Conservation (phyloP, 352 stramenopile species). For the Pythium insidiosum region DNA sequence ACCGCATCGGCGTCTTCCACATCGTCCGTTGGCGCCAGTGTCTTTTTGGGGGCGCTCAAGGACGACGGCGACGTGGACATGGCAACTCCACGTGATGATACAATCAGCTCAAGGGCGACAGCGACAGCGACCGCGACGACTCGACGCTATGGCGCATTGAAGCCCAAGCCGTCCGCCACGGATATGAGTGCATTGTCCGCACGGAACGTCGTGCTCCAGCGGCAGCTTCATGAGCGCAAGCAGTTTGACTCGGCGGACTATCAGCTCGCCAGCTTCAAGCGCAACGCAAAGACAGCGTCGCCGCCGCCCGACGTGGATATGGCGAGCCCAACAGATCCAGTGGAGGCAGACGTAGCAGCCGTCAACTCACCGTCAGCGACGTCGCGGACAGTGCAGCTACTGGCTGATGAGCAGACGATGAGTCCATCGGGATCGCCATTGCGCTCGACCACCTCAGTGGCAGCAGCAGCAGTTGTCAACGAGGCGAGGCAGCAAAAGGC, state of each 20-base stretch:
- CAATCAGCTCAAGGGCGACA: neutral
- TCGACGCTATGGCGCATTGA: slow-evolving; percentile 13
- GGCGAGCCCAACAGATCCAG: slow-evolving; percentile 4
- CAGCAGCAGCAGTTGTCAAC: no score
- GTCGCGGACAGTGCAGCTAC: slow-evolving; percentile 23
- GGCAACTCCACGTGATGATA: neutral
- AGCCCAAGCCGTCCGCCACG: slow-evolving; percentile 6
- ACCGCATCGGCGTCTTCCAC: no score
- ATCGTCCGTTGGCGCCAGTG: no score
- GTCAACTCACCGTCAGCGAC: neutral
- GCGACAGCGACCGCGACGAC: neutral
- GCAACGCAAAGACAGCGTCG: no score
- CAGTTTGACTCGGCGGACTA: slow-evolving; percentile 78
- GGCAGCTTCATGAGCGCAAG: slow-evolving; percentile 60
- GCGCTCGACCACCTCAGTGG: slow-evolving; percentile 17
- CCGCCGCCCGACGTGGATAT: slow-evolving; percentile 6
- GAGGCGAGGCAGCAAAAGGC: neutral
- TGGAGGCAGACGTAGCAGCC: slow-evolving; percentile 10
- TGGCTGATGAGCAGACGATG: slow-evolving; percentile 6
- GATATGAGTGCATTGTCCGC: slow-evolving; percentile 29
- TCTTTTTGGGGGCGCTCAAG: no score
- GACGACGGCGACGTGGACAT: slow-evolving; percentile 6
- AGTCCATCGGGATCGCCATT: slow-evolving; percentile 38
- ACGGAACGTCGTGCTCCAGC: slow-evolving; percentile 63
- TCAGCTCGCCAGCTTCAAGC: slow-evolving; percentile 50